These are phyloP conservation scores for Fraxinus albicans DNA, from an alignment of 305 asterid species.

Conservation along the genomic window DNA sequence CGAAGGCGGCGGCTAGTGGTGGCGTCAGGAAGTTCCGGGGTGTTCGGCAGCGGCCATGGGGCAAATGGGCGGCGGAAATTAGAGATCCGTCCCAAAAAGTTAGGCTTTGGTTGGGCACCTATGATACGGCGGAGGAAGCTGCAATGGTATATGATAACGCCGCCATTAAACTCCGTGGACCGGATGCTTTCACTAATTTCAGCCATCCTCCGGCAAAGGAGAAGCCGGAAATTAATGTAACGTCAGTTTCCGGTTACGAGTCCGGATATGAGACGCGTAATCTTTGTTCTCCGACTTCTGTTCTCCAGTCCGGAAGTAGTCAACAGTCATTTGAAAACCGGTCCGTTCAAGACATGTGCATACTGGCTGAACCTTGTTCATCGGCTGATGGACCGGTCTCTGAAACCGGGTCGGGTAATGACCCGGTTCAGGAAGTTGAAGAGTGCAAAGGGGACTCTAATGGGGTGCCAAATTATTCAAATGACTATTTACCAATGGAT, in stretches of 20 bases:
- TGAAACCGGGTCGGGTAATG: background rate
- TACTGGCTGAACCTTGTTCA: background rate
- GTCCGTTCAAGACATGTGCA: background rate
- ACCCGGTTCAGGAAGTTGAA: slow-evolving; percentile 6
- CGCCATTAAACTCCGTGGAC: slow-evolving; percentile 49
- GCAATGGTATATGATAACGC: slow-evolving; percentile 60
- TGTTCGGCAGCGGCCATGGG: slow-evolving; percentile 55
- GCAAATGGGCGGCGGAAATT: slow-evolving; percentile 59
- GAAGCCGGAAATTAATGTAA: slow-evolving; percentile 15
- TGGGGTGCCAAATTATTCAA: slow-evolving; percentile 15
- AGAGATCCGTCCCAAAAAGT: slow-evolving; percentile 47
- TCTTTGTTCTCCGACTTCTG: slow-evolving; percentile 33
- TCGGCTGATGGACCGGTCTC: background rate
- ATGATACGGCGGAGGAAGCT: slow-evolving; percentile 56
- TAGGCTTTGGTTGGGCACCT: slow-evolving; percentile 56
- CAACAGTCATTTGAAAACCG: slow-evolving; percentile 18
- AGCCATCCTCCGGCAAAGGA: slow-evolving; percentile 27
- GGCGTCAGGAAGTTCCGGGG: slow-evolving; percentile 45
- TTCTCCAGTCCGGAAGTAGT: slow-evolving; percentile 21
- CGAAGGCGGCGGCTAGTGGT: background rate
- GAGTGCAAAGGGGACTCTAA: slow-evolving; percentile 24
- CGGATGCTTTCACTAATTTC: slow-evolving; percentile 49
- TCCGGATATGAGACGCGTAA: slow-evolving; percentile 24
- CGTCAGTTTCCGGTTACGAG: slow-evolving; percentile 27
- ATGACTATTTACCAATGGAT: slow-evolving; percentile 16